Percentiles rank a stretch among this genome's conserved stretches.
These are phyloP conservation scores for Aureobasidium sp. DNA, from an alignment of 2,329 filamentous ascomycete species.

Conservation along the genomic window DNA sequence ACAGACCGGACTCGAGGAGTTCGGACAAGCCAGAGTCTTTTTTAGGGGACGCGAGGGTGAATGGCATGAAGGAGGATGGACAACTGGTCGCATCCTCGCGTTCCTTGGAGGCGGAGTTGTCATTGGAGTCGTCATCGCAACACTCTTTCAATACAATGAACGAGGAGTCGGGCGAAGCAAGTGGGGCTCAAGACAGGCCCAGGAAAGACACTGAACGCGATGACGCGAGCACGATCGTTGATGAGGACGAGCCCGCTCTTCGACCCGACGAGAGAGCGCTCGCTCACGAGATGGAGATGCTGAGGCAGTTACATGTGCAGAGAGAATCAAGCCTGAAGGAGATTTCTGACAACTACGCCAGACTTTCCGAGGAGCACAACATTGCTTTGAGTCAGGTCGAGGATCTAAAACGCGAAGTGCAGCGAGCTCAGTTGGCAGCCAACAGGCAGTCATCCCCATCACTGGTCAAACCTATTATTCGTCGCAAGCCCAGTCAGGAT, in stretches of 20 bases:
- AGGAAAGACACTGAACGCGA: slow-evolving; percentile 39
- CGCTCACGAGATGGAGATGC: slow-evolving; percentile 60
- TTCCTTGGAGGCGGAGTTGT: slow-evolving; percentile 90
- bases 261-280: slow-evolving; percentile 20
- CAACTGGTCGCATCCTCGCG: slow-evolving; percentile 68
- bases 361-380: slow-evolving; percentile 74
- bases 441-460: slow-evolving; percentile 22
- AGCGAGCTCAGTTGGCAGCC: slow-evolving; percentile 49
- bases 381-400: slow-evolving; percentile 80
- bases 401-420: slow-evolving; percentile 79
- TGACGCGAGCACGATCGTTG: slow-evolving; percentile 20
- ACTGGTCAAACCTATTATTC: slow-evolving; percentile 57
- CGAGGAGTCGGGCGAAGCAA: slow-evolving; percentile 45
- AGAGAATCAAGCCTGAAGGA: slow-evolving; percentile 69
- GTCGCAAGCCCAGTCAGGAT: slow-evolving; percentile 87
- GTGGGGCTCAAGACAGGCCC: slow-evolving; percentile 50
- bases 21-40: slow-evolving; percentile 63
- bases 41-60: slow-evolving; percentile 69
- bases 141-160: slow-evolving; percentile 25
- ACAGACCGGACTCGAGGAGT: slow-evolving; percentile 44
- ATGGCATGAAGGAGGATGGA: slow-evolving; percentile 61
- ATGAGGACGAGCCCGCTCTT: slow-evolving; percentile 16
- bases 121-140: slow-evolving; percentile 69
- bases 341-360: slow-evolving; percentile 70
- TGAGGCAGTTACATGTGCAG: slow-evolving; percentile 64